Base-by-base conservation (phyloP, 2,329 filamentous ascomycete genomes). In the Xenoacremonium recifei region DNA sequence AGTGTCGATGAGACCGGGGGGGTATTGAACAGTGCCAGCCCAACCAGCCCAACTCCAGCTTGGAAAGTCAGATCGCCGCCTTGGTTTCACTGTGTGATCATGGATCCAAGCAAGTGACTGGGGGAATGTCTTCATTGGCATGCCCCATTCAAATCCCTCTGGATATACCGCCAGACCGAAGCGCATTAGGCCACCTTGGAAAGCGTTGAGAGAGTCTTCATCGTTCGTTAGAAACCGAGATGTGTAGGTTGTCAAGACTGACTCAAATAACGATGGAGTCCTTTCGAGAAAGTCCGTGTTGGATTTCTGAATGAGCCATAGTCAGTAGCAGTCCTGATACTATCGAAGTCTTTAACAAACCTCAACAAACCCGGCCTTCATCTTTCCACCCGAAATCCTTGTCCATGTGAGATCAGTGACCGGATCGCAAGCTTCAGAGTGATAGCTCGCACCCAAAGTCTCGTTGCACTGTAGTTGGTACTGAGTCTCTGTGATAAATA, bases 21-120 rank as follows among this genome's bases (percentile, higher is more conserved):
- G 21, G 11, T 25, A 40, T 19, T n/a, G 4, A 10, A 34, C 31
- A 19, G 31, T 18, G 3, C 38, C 38, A 5, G 25, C 38, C 38
- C 38, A 40, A 6, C 31, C 38, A n/a, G 38, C 30, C 38, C 38
- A 40, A 25, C 31, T 21, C 38, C 38, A 40, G n/a, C 31, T 40
- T 4, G 38, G 38, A 13, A 35, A 40, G 15, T 16, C 15, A 6
- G 19, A 16, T 5, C 37, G 30, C 12, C 37, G 5, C 11, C 12
- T 17, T 6, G 20, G 17, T 11, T 40, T 34, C 4, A 20, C 20
- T 18, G 13, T 31, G n/a, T 31, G 19, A 15, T 38, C 36, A 21
- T 38, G 36, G 16, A 30, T 27, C 36, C 36, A 38, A 6, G 23
- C 36, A 3, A 38, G 36, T 11, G 23, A 29, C 19, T 34, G 5